Conservation (phyloP, 352 stramenopile species). For the Globisporangium splendens region DNA sequence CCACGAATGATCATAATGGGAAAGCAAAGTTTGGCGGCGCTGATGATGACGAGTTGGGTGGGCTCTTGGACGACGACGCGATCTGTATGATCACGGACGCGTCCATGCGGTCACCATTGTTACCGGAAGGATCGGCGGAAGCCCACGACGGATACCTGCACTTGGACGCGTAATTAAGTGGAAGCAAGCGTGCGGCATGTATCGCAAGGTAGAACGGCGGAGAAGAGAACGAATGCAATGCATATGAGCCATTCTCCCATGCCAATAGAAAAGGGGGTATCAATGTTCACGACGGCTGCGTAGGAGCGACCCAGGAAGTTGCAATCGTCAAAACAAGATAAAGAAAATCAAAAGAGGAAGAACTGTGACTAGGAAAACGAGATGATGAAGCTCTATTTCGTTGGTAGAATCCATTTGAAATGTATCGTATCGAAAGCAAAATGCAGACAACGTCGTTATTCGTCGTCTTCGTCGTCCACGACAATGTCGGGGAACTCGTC, state of each 20-base stretch:
- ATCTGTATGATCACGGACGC: conserved; percentile 59
- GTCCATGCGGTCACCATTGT: conserved; percentile 59
- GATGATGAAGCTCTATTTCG: neutral
- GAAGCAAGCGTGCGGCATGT: neutral
- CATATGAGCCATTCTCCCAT: no score
- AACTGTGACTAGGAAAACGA: neutral
- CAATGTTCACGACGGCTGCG: no score
- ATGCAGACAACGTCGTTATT: conserved; percentile 16
- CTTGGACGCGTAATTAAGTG: conserved; percentile 24
- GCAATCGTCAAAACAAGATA: no score
- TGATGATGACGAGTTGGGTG: conserved; percentile 21
- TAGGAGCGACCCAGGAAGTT: no score
- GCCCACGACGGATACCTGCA: conserved; percentile 49
- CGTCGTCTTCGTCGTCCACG: conserved; percentile 59
- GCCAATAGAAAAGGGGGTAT: no score
- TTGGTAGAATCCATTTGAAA: no score
- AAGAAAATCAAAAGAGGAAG: conserved; percentile 6
- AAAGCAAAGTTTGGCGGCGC: conserved; percentile 9
- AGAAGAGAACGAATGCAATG: neutral
- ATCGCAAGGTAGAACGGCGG: conserved; percentile 5
- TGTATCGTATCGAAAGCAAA: neutral
- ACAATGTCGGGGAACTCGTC: conserved; percentile 86
- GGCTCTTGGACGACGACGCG: conserved; percentile 36
- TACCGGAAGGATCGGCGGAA: conserved; percentile 38
- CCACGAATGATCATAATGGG: neutral